Conservation (phyloP, 2,329 filamentous ascomycete species). For the Phialemonium atrogriseum region DNA sequence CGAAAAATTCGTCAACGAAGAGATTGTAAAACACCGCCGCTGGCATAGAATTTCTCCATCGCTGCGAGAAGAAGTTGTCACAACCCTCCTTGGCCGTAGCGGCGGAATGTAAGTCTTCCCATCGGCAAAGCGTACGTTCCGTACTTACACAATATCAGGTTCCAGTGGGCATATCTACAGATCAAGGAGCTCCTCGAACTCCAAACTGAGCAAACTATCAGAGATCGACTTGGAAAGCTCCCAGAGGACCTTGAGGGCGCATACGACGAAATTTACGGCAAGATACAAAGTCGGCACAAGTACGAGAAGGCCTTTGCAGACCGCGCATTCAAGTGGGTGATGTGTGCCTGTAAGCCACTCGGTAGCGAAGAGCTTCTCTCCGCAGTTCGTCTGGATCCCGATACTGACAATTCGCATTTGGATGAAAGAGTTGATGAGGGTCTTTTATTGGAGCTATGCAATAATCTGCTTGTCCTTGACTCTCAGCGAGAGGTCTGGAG, state of each 20-base stretch:
- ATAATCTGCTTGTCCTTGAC: conserved; percentile 10
- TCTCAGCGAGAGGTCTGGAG: conserved; percentile 4
- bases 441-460: conserved; percentile 5
- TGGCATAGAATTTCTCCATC: conserved; percentile 10
- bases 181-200: conserved; percentile 17
- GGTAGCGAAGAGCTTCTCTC: conserved; percentile 1
- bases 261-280: conserved; percentile 20
- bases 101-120: conserved; percentile 22
- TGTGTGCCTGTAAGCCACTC: conserved; percentile 4
- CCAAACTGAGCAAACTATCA: conserved; percentile 12
- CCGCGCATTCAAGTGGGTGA: conserved; percentile 9
- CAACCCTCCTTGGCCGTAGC: conserved; percentile 13
- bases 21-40: conserved; percentile 12
- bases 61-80: conserved; percentile 13
- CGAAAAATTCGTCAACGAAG: conserved; percentile 14
- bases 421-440: neutral
- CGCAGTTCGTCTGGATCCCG: conserved; percentile 2
- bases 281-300: conserved; percentile 3
- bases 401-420: neutral
- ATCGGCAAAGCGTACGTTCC: too few species aligned
- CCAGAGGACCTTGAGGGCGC: conserved; percentile 16
- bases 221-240: conserved; percentile 18
- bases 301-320: conserved; percentile 7
- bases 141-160: conserved; percentile 15
- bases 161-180: conserved; percentile 23